Evolutionary conservation across 495 filamentous ascomycete genomes (phyloP), one percentile per base, ranked within the genome.

Genomic region (Amniculicola lignicola): DNA sequence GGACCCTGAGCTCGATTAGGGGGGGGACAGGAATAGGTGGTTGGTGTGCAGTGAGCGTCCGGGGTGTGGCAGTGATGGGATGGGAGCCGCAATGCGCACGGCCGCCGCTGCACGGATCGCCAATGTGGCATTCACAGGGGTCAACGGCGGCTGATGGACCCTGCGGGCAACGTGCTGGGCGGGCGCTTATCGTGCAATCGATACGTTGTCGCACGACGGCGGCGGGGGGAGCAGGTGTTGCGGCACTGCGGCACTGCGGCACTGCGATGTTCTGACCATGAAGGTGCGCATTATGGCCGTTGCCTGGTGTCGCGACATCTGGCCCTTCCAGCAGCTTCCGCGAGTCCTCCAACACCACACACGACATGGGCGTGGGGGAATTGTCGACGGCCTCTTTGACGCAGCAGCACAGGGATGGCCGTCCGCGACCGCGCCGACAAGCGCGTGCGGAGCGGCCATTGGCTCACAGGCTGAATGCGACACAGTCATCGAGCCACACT

Each of bases 11-110:
- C 44, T 5, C 6, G 18, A 19, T 2, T n/a, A 21, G 11, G 33
- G 31, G 10, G n/a, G 7, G 19, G 24, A 42, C 24, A 41, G 50
- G 37, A 31, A 53, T 42, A 39, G 36, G 10, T 21, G 45, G 27
- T 28, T 43, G 44, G 45, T n/a, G 27, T 14, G 22, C 14, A 16
- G 36, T 25, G 53, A 16, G 35, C 11, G 43, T 24, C 53, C 41
- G 53, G 53, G 54, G 45, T 57, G 44, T 28, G 44, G 44, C 39
- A 31, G 37, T 44, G 54, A 53, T 21, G 47, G 36, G 31, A 27
- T 25, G 23, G 42, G 54, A 57, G 54, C 54, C 54, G 54, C 54
- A 57, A 50, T 50, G 45, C 27, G 46, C 25, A 18, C 37, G 15
- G 28, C 3, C n/a, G 10, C n/a, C 44, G 44, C 7, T 18, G 9